Evolutionary conservation across 2,329 filamentous ascomycete genomes (phyloP), one percentile per base, ranked within the genome.

Genomic region (Alternaria burnsii): DNA sequence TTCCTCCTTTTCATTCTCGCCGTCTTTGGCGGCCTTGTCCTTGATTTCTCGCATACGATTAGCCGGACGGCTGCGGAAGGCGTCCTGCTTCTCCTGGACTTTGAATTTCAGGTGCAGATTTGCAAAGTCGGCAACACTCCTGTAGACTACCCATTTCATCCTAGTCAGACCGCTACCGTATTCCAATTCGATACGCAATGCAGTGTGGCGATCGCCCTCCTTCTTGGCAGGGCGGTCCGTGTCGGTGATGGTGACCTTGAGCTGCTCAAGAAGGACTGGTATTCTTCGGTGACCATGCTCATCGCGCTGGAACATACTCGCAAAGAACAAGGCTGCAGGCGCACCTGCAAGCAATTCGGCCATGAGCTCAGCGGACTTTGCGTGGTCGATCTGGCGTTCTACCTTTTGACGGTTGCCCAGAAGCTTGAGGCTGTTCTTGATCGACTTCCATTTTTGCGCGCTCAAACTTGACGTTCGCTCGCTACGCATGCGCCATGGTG

Each of bases 241-340:
- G 71, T 97, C 92, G 9, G 89, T 90, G 60, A 99, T 91, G 58
- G 87, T 88, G 61, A 99, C 85, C 77, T 97, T 97, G 60, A 99
- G 85, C 81, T 99, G 95, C 78, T 99, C 95, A 7, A 99, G 85
- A 4, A 99, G 86, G 54, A 99, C 93, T 0, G 95, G 95, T 58
- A 99, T 97, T 60, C 94, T 89, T 80, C 92, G 95, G 79, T 97
- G 95, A 50, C 94, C 93, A 71, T 97, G 92, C 79, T 99, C 95
- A 71, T 99, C 95, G 58, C 95, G 87, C 80, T 98, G 95, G 71
- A 98, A 95, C 92, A 98, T 97, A 74, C 94, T 97, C 8, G 95
- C 95, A 53, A 99, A 83, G 79, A 99, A 97, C 59, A 99, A 83
- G 20, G 94, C 95, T 24, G 95, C 95, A 4, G 95, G 95, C 1